phyloP scores from a whole-genome alignment of 1,139 yeast genomes.

The Taphrina deformans region DNA sequence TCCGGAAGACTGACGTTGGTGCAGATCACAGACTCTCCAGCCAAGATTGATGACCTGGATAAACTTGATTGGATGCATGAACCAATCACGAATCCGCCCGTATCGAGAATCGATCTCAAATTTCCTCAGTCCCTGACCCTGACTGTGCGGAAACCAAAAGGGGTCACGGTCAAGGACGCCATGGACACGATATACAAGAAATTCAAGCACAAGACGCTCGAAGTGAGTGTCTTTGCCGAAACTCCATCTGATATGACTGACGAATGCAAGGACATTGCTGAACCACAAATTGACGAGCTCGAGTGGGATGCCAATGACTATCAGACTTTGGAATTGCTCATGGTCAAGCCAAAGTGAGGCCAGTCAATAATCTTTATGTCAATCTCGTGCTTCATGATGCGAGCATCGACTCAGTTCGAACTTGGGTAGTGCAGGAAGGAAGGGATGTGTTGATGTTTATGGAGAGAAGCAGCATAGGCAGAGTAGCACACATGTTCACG shows the following conservation, averaged over 20 bases:
- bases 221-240: not conserved
- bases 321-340: slow-evolving; percentile 20
- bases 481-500: too few species aligned
- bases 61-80: slow-evolving; percentile 24
- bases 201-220: slow-evolving; percentile 33
- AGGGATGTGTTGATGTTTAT: too few species aligned
- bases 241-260: not conserved
- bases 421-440: too few species aligned
- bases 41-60: slow-evolving; percentile 27
- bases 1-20: not conserved
- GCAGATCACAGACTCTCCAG: slow-evolving; percentile 13
- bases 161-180: slow-evolving; percentile 33
- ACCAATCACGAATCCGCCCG: slow-evolving; percentile 28
- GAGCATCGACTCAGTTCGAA: too few species aligned
- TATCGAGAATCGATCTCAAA: slow-evolving; percentile 28
- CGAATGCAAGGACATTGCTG: slow-evolving; percentile 13
- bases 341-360: slow-evolving; percentile 22
- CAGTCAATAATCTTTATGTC: not conserved
- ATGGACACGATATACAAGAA: slow-evolving; percentile 33
- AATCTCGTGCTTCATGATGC: not conserved
- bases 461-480: too few species aligned
- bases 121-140: slow-evolving; percentile 28
- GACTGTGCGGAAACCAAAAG: slow-evolving; percentile 32
- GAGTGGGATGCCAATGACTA: slow-evolving; percentile 32
- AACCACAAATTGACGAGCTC: slow-evolving; percentile 24